phyloP scores from a whole-genome alignment of 1,284 basidiomycete species.

The Apiotrichum veenhuisii region DNA sequence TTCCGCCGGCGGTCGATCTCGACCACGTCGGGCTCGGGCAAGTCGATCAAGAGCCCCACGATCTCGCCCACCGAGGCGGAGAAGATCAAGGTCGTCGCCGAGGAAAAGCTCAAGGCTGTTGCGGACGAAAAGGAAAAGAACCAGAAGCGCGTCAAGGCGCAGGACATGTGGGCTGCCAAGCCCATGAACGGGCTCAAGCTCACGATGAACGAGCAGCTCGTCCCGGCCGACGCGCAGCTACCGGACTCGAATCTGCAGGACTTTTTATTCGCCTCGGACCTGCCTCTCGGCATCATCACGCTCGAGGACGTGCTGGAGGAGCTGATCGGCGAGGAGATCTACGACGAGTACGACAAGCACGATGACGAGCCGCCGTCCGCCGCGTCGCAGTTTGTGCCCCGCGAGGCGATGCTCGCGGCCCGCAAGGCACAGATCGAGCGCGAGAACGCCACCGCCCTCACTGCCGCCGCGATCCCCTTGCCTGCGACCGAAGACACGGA shows the following conservation, averaged over 20 bases:
- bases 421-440: slow-evolving; percentile 32
- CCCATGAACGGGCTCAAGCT: slow-evolving; percentile 36
- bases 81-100: slow-evolving; percentile 10
- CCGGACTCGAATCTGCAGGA: slow-evolving; percentile 65
- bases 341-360: slow-evolving; percentile 60
- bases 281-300: slow-evolving; percentile 87
- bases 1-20: background rate
- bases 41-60: slow-evolving; percentile 26
- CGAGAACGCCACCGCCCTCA: slow-evolving; percentile 13
- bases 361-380: slow-evolving; percentile 18
- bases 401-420: slow-evolving; percentile 32
- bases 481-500: slow-evolving; percentile 23
- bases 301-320: slow-evolving; percentile 90
- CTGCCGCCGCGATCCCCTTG: slow-evolving; percentile 21
- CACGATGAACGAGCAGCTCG: slow-evolving; percentile 64
- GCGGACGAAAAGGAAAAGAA: background rate
- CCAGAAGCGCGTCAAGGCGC: slow-evolving; percentile 16
- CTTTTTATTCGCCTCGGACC: slow-evolving; percentile 65
- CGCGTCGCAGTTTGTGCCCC: slow-evolving; percentile 33
- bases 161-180: no score
- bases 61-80: slow-evolving; percentile 21
- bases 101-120: slow-evolving; percentile 17
- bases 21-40: background rate
- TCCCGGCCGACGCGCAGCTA: slow-evolving; percentile 77
- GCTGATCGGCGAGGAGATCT: slow-evolving; percentile 83